Conservation (phyloP, 345 rosid species). For the Trapa incisa region DNA sequence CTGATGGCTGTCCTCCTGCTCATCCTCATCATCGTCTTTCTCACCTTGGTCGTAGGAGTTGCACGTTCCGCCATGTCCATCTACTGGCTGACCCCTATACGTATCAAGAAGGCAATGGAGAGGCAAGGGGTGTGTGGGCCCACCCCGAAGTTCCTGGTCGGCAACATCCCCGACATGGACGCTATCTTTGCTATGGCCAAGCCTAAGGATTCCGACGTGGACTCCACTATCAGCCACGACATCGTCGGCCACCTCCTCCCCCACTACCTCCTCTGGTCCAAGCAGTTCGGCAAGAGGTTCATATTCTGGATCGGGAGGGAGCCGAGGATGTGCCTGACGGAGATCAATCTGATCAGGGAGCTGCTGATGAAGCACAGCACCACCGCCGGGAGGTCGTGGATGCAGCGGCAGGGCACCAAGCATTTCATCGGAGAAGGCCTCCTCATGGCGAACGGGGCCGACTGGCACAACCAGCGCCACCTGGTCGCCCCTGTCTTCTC, state of each 20-base stretch:
- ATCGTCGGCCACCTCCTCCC: conserved; percentile 73
- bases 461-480: conserved; percentile 46
- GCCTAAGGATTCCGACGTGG: conserved; percentile 29
- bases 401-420: conserved; percentile 78
- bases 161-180: conserved; percentile 66
- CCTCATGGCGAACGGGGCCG: conserved; percentile 23
- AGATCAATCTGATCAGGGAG: conserved; percentile 67
- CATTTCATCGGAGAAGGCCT: conserved; percentile 79
- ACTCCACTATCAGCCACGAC: conserved; percentile 45
- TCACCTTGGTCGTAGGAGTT: conserved; percentile 24
- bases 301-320: conserved; percentile 79
- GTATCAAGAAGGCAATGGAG: conserved; percentile 60
- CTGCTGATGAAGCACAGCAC: conserved; percentile 53
- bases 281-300: conserved; percentile 77
- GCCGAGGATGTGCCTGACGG: conserved; percentile 73
- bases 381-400: conserved; percentile 77
- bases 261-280: conserved; percentile 72
- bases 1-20: conserved; percentile 16
- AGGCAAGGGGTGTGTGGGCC: conserved; percentile 94
- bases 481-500: conserved; percentile 51
- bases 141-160: conserved; percentile 51
- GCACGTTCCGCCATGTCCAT: conserved; percentile 43
- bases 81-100: conserved; percentile 59
- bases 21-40: not conserved
- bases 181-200: conserved; percentile 30